Base-by-base conservation (phyloP, 495 filamentous ascomycete genomes). In the Tuber magnatum region DNA sequence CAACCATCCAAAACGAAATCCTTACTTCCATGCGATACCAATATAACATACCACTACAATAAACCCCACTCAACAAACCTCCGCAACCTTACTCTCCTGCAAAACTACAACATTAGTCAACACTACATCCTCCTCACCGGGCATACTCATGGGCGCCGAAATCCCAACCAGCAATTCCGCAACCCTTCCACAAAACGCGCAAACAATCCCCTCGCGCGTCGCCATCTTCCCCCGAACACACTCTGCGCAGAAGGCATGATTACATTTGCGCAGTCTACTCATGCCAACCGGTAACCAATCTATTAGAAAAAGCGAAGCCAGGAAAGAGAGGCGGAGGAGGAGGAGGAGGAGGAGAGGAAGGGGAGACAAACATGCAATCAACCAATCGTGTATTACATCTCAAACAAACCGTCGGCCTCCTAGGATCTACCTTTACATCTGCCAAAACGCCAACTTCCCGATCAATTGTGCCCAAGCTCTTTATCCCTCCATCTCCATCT, bases 121-220 rank as follows among this genome's bases (percentile, higher is more conserved):
- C 68, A 20, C 61, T 9, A 75, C 28, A 61, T 39, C 41, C 35
- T 75, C 76, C n/a, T 75, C 61, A 56, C 77, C 76, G 0, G 77
- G 77, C 4, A 76, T 69, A 68, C 78, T 78, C 77, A 79, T 78
- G 10, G 77, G 76, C 20, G 43, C 72, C 5, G 77, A 72, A 42
- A 79, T 74, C 7, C 76, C 76, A 16, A 74, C 72, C 51, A 79
- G 68, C 44, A 72, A 42, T 14, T 35, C 12, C 24, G 73, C 78
- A 22, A 14, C 39, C 16, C 39, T 61, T 6, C 22, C 16, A 43
- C 72, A 74, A 51, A 22, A 42, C 8, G 24, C 69, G 56, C 69
- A n/a, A 16, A 7, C 68, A 12, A 1, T n/a, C 28, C 6, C n/a
- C 35, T 35, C 35, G 2, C 10, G 44, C 22, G 18, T 32, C 28